phyloP scores from a whole-genome alignment of 495 filamentous ascomycete genomes.

The Talaromyces nanjingensis region DNA sequence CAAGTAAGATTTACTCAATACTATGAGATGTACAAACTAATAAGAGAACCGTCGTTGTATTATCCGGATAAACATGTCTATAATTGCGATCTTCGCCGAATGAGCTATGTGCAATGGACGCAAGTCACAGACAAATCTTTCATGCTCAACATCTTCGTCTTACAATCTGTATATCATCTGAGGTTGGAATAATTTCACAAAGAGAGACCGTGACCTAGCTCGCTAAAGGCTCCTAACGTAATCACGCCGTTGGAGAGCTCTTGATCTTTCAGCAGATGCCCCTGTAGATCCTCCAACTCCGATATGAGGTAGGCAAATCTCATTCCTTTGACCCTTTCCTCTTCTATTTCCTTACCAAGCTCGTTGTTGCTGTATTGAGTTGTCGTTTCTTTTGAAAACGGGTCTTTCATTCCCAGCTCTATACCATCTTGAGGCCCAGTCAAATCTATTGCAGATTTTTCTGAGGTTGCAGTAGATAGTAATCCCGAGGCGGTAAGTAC shows the following conservation, averaged over 20 bases:
- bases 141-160: background rate
- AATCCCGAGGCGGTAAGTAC: conserved; percentile 53
- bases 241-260: conserved; percentile 6
- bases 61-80: no score
- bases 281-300: conserved; percentile 26
- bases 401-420: background rate
- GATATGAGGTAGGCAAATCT: conserved; percentile 26
- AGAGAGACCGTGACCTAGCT: background rate
- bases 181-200: background rate
- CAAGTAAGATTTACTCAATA: no score
- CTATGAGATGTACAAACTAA: no score
- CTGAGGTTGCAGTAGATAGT: conserved; percentile 3
- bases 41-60: no score
- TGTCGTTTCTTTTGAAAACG: background rate
- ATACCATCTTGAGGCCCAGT: background rate
- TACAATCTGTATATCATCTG: background rate
- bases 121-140: background rate
- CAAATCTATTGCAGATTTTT: background rate
- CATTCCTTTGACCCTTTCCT: background rate
- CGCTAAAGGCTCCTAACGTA: conserved; percentile 1
- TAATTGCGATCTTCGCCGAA: no score
- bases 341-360: background rate
- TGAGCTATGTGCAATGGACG: no score
- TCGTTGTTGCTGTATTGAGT: background rate
- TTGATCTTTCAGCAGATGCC: conserved; percentile 14